Evolutionary conservation across 163 green algal genomes (phyloP).

Genomic region (Volvox carteri): DNA sequence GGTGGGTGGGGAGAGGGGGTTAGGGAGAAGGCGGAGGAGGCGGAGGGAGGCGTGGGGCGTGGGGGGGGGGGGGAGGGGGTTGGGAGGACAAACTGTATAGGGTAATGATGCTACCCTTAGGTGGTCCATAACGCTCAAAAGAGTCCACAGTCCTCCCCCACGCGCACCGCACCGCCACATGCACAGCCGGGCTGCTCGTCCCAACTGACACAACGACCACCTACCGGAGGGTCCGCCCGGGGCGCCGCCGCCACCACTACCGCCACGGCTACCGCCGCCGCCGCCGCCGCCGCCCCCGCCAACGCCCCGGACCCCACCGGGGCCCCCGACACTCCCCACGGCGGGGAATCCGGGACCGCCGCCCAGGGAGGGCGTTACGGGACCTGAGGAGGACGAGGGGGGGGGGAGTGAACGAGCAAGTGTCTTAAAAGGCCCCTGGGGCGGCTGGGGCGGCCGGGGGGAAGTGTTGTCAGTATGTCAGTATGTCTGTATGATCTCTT

Average conservation of each 20-base stretch:
- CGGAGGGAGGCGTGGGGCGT: neutral
- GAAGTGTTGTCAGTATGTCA: too few species aligned
- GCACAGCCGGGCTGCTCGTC: too few species aligned
- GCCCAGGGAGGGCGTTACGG: slow-evolving; percentile 14
- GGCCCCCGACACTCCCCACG: neutral
- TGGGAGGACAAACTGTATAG: too few species aligned
- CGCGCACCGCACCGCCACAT: too few species aligned
- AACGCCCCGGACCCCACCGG: neutral
- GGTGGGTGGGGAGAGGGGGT: neutral
- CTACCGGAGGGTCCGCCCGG: neutral
- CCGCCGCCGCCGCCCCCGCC: slow-evolving; percentile 5
- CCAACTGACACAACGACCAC: too few species aligned
- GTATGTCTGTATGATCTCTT: too few species aligned
- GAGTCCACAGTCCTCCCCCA: too few species aligned
- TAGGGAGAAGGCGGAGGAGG: neutral
- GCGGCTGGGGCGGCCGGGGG: too few species aligned
- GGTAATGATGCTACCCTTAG: too few species aligned
- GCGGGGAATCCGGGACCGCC: slow-evolving; percentile 44
- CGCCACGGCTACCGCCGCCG: slow-evolving; percentile 12
- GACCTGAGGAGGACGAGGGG: neutral
- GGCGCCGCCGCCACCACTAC: neutral
- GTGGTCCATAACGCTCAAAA: too few species aligned
- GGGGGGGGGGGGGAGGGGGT: neutral
- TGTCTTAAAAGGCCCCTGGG: too few species aligned
- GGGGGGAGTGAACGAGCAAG: neutral